Evolutionary conservation across 2,329 filamentous ascomycete species (phyloP), one percentile per base, ranked within the genome.

Genomic region (Venturia oleaginea): DNA sequence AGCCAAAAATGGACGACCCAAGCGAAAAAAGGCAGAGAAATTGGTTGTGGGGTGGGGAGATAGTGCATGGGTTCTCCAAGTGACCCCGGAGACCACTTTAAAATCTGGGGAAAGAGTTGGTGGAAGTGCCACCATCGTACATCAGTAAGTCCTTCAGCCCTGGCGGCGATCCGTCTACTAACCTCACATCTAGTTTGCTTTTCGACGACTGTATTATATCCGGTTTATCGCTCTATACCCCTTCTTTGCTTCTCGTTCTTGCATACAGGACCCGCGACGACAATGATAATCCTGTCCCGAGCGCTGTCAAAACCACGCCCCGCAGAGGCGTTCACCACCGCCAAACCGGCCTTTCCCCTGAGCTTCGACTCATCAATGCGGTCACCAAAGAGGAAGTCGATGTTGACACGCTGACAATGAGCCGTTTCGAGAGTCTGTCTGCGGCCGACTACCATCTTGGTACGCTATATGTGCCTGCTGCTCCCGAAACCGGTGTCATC

Each of bases 131-230:
- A 91, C 97, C 73, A 93, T 97, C 73, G 86, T 91, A 67, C 95
- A 96, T 76, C 92, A 93, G 90, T 95, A 75, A 83, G 90, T 83
- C 38, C 68, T 46, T n/a, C 19, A 24, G 15, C 10, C 42, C 11
- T n/a, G 2, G n/a, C 22, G 10, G 63, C 8, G 40, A 32, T 64
- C 57, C 24, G 17, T 4, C 6, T 2, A 22, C 46, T 64, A 61
- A 62, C 15, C 27, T 30, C 77, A 73, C 67, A 69, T 73, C 67
- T 68, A 92, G 89, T 77, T 84, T 97, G 77, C 90, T 92, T 72
- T 96, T 81, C 69, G 75, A 94, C 77, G 94, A 99, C 79, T 97
- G 94, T 81, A 92, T 96, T 75, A 91, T 99, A 80, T 96, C 94
- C 74, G 94, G 94, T 71, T 89, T 99, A 76, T 95, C 93, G 68